Base-by-base conservation (phyloP, 305 asterid species). In the Fraxinus baroniana region DNA sequence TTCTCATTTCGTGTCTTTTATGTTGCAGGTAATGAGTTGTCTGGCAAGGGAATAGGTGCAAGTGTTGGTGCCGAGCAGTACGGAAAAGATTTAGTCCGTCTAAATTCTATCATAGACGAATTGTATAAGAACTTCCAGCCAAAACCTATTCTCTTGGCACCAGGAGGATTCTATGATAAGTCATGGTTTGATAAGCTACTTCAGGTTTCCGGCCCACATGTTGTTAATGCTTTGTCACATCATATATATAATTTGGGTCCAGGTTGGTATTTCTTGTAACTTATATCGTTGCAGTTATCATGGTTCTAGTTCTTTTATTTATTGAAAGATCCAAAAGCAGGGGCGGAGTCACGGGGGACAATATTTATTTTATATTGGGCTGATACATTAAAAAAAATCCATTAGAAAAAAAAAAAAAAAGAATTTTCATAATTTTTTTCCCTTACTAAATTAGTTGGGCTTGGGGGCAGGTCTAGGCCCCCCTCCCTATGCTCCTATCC, bases 91-190 rank as follows among this genome's bases (percentile, higher is more conserved):
- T 81, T 89, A 33, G 79, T 86, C 81, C 87, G 73, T 60, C 88
- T 96, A 12, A 89, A 86, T 6, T 62, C 92, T 70, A 66, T 93
- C 85, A 83, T 94, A 28, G 85, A 84, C 81, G 89, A 89, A 78
- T 70, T 90, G 82, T 91, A 93, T 78, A 64, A 35, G 76, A 86
- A 89, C 64, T 76, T 83, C 77, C 85, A 12, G 33, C 83, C 83
- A 24, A 89, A 79, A 83, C 97, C 98, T 52, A 84, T 78, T 79
- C 82, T 96, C 35, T 44, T 94, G 83, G 97, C 99, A 36, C 99
- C 99, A 0, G 98, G 98, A 84, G 99, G 99, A 7, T 96, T 96
- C 90, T 96, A 87, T 46, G 97, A 92, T 18, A 90, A 89, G 88
- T 81, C 80, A 77, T 96, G 99, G 99, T 96, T 88, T 62, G 80